Percentiles rank a stretch among this genome's conserved stretches.
Conservation (phyloP, 768 basidiomycete genomes). For the Royoungia palumana region DNA sequence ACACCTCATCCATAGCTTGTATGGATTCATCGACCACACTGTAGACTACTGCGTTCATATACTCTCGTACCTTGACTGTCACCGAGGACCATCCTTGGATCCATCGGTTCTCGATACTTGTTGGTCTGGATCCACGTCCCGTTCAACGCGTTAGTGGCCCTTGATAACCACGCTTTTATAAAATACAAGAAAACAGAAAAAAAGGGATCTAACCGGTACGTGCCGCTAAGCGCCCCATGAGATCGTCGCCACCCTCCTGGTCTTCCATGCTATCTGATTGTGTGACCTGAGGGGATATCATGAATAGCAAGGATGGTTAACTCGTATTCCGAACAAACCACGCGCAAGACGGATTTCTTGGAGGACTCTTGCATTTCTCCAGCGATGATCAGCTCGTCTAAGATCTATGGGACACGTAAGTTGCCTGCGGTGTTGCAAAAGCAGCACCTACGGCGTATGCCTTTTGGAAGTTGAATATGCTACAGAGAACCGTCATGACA, state of each 20-base stretch:
- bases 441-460: slow-evolving; percentile 69
- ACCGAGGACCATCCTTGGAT: neutral
- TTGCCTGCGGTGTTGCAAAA: neutral
- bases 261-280: slow-evolving; percentile 83
- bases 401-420: slow-evolving; percentile 45
- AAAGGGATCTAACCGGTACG: slow-evolving; percentile 55
- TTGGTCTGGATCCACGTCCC: neutral
- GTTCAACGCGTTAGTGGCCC: slow-evolving; percentile 30
- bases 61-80: neutral
- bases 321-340: slow-evolving; percentile 34
- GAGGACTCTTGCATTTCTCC: slow-evolving; percentile 95
- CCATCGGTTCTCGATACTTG: neutral
- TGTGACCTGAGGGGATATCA: slow-evolving; percentile 54
- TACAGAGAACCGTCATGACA: slow-evolving; percentile 29
- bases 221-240: slow-evolving; percentile 72
- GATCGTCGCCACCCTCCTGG: slow-evolving; percentile 81
- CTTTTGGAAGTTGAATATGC: slow-evolving; percentile 97
- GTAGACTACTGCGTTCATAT: slow-evolving; percentile 3
- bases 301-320: slow-evolving; percentile 12
- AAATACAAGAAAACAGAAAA: slow-evolving; percentile 1
- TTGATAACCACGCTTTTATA: slow-evolving; percentile 20
- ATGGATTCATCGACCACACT: neutral
- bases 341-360: slow-evolving; percentile 63
- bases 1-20: slow-evolving; percentile 13
- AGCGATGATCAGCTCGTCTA: slow-evolving; percentile 91